A percentile compares a stretch with the other conserved stretches of the same genome.
Conservation (phyloP, 768 basidiomycete genomes). For the Termitomyces sp. region DNA sequence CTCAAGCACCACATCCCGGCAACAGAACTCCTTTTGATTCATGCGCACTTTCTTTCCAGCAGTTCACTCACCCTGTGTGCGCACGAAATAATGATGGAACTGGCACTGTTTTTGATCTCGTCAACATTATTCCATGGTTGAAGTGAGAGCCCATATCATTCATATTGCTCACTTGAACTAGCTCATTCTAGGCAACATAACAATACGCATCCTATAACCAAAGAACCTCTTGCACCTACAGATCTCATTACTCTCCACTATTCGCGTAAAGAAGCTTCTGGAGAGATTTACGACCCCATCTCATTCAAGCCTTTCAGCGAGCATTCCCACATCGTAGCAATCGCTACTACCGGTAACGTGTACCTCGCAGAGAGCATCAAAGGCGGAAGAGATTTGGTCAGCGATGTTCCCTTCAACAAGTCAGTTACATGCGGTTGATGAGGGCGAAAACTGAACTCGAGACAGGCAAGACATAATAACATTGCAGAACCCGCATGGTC, state of each 20-base stretch:
- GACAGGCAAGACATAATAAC: conserved; percentile 85
- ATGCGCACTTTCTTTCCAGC: conserved; percentile 88
- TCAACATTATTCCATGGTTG: conserved; percentile 93
- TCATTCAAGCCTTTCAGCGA: conserved; percentile 97
- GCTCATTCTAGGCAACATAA: conserved; percentile 60
- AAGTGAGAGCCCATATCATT: conserved; percentile 48
- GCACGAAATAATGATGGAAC: conserved; percentile 79
- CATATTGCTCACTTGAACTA: conserved; percentile 1
- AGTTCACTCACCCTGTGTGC: conserved; percentile 85
- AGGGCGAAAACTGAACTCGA: conserved; percentile 6
- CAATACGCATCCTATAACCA: conserved; percentile 74
- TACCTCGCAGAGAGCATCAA: conserved; percentile 89
- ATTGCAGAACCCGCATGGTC: conserved; percentile 84
- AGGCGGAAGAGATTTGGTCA: conserved; percentile 81
- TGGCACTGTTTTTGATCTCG: conserved; percentile 78
- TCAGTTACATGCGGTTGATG: conserved; percentile 23
- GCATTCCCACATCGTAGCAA: conserved; percentile 91
- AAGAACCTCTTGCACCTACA: conserved; percentile 61
- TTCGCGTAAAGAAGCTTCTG: conserved; percentile 74
- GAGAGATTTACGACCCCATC: conserved; percentile 92
- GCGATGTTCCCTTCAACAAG: conserved; percentile 84
- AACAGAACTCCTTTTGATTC: conserved; percentile 82
- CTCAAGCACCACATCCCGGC: conserved; percentile 60
- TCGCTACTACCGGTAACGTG: conserved; percentile 88
- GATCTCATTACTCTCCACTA: conserved; percentile 81